Conservation (phyloP, 2,329 filamentous ascomycete genomes). For the Cercospora berteroae region DNA sequence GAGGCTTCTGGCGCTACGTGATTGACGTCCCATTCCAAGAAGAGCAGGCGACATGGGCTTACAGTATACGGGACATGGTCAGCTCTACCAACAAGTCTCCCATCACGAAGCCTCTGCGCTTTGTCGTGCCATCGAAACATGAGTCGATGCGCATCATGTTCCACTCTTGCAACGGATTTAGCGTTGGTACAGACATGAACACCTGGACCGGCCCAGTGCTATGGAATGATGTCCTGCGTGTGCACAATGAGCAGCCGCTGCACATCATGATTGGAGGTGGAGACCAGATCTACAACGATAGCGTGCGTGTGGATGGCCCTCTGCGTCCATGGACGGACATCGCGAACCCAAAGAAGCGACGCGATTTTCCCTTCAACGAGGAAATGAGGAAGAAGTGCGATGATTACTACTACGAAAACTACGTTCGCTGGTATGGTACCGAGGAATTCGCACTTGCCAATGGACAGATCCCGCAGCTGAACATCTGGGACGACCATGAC, state of each 20-base stretch:
- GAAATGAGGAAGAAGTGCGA: constrained; percentile 59
- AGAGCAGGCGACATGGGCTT: constrained; percentile 76
- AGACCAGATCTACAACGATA: constrained; percentile 77
- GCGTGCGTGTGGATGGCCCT: constrained; percentile 80
- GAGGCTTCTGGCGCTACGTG: constrained; percentile 60
- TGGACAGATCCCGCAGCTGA: constrained; percentile 62
- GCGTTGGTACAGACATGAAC: constrained; percentile 62
- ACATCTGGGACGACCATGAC: constrained; percentile 66
- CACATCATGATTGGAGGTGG: constrained; percentile 82
- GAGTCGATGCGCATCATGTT: constrained; percentile 70
- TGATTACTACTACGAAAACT: constrained; percentile 62
- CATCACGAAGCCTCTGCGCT: constrained; percentile 45
- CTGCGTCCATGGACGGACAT: constrained; percentile 65
- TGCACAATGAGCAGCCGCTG: constrained; percentile 60
- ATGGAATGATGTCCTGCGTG: constrained; percentile 64
- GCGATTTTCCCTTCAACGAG: constrained; percentile 64
- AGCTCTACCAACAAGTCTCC: constrained; percentile 25
- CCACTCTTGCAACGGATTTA: constrained; percentile 68
- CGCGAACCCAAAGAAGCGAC: constrained; percentile 58
- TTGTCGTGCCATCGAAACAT: constrained; percentile 57
- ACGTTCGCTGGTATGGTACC: constrained; percentile 67
- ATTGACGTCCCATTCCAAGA: constrained; percentile 64
- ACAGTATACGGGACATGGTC: constrained; percentile 66
- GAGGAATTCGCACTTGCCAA: constrained; percentile 60
- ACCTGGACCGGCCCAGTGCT: constrained; percentile 59